Conservation (phyloP, 345 rosid species). For the Combretum micranthum region DNA sequence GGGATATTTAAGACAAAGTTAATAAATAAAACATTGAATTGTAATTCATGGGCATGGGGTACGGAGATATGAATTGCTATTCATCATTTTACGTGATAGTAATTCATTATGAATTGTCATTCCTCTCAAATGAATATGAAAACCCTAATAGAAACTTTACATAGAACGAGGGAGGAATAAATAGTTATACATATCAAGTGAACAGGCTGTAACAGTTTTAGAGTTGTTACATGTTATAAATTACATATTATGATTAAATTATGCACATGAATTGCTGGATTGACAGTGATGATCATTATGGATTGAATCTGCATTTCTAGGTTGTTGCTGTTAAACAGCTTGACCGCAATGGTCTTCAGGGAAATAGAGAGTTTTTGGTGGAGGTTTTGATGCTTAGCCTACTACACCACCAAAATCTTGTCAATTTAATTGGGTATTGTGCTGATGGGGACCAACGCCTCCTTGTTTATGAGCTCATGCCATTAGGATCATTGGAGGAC, state of each 20-base stretch:
- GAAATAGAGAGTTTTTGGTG: conserved; percentile 90
- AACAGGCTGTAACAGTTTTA: no score
- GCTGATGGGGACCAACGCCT: conserved; percentile 99
- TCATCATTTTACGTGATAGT: no score
- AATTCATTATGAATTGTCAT: no score
- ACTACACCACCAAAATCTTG: conserved; percentile 92
- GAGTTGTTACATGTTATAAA: background rate
- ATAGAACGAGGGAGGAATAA: no score
- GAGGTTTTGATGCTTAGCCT: conserved; percentile 99
- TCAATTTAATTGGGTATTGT: conserved; percentile 90
- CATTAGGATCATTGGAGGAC: conserved; percentile 87
- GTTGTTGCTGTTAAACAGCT: conserved; percentile 92
- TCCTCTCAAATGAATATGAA: no score
- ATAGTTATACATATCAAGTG: no score
- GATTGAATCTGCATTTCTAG: conserved; percentile 23
- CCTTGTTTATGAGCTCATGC: conserved; percentile 92
- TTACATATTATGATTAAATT: background rate
- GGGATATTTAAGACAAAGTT: no score
- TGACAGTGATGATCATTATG: background rate
- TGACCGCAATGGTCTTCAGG: conserved; percentile 95
- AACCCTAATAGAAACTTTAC: no score
- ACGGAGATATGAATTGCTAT: no score
- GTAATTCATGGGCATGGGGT: no score
- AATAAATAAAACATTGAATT: no score
- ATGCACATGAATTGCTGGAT: background rate